Base-by-base conservation (phyloP, 768 basidiomycete genomes). In the Strobilomyces confusus region DNA sequence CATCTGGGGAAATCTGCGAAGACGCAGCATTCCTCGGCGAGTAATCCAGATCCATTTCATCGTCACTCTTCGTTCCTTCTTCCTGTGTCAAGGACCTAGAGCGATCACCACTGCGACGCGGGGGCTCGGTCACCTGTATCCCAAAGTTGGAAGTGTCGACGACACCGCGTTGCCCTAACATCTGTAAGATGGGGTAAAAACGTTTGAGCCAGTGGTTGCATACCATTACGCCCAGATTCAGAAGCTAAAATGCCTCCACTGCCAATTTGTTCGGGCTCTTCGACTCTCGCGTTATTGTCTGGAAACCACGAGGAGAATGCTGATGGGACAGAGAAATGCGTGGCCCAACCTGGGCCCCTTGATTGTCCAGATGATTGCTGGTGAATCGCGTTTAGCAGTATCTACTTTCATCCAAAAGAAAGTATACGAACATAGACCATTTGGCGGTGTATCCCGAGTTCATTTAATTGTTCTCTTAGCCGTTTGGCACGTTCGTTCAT, bases 381-480 rank as follows among this genome's bases (percentile, higher is more conserved):
- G 37, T 1, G 26, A 25, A 6, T 49, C 30, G 43, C 19, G 13
- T 22, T 63, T 22, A 58, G 50, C 23, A 11, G 12, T 2, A 23
- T 7, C 23, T 25, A 8, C 38, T n/a, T 15, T 15, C 34, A 23
- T n/a, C 19, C 14, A 44, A 25, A 33, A 32, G 4, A 25, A 48
- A 56, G 19, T 65, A 72, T 14, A 55, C 63, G 1, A 8, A 89
- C 89, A 62, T 83, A 68, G 52, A 82, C 81, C 5, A 78, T 62
- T 49, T 76, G 76, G 32, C 82, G 73, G 69, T 93, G 92, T 55
- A 85, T 82, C 32, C 74, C 75, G 12, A 97, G 79, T 62, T 92
- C 89, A 5, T 78, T 68, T 13, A 95, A 76, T 63, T 97, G 94
- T 34, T 75, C 74, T 53, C 80, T 77, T 6, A 98, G 69, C 19